Percentiles rank a stretch among this genome's conserved stretches.
Evolutionary conservation across 306 rosid genomes (phyloP).

Genomic region (Lathyrus tuberosus): DNA sequence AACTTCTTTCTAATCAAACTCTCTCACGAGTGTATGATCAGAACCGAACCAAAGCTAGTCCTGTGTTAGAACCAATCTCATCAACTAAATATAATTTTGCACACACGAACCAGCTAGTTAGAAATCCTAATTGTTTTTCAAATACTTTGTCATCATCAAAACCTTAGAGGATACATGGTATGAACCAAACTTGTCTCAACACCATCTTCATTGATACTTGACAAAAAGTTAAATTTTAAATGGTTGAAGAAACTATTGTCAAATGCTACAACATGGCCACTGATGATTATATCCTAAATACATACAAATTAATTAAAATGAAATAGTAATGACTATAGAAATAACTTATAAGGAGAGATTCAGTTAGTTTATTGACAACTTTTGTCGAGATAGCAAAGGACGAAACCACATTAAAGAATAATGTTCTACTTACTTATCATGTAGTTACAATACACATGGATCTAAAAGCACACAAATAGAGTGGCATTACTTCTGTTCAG

Average conservation of each 20-base stretch:
- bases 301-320: not conserved
- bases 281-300: not conserved
- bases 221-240: slow-evolving; percentile 7
- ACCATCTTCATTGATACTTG: slow-evolving; percentile 11
- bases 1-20: too few relatives aligned
- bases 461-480: not conserved
- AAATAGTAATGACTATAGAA: not conserved
- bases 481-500: not conserved
- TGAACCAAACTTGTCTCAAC: too few relatives aligned
- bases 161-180: too few relatives aligned
- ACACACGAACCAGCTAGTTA: too few relatives aligned
- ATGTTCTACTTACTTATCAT: slow-evolving; percentile 39
- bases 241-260: slow-evolving; percentile 4
- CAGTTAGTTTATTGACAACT: slow-evolving; percentile 20
- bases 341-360: slow-evolving; percentile 11
- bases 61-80: too few relatives aligned
- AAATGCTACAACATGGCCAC: slow-evolving; percentile 8
- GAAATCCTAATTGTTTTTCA: too few relatives aligned
- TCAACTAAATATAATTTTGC: too few relatives aligned
- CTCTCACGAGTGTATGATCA: too few relatives aligned
- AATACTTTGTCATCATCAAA: too few relatives aligned
- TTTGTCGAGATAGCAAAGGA: slow-evolving; percentile 11
- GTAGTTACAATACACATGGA: too few relatives aligned
- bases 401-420: slow-evolving; percentile 18
- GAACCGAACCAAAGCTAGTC: too few relatives aligned